These are phyloP conservation scores for Paspalum vaginatum DNA, from an alignment of 176 grass and related monocot genomes.

Conservation along the genomic window DNA sequence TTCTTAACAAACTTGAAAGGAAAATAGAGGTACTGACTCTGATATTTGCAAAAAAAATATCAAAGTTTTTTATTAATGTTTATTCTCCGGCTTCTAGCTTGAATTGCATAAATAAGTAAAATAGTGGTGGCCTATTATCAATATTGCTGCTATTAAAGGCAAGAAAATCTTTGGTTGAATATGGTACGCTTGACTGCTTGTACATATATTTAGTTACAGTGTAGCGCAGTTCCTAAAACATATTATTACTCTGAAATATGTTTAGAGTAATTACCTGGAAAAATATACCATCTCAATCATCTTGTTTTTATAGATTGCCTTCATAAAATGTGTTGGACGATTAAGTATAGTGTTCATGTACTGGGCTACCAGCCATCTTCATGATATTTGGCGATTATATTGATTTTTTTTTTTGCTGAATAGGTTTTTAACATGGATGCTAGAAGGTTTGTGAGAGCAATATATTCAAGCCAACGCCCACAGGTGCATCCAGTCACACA, in stretches of 20 bases:
- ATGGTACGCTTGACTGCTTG: not conserved
- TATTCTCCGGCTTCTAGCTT: not conserved
- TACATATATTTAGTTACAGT: not conserved
- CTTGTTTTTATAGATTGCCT: conserved; percentile 1
- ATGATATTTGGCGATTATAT: conserved; percentile 2
- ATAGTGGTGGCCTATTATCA: not conserved
- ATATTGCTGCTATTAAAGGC: not conserved
- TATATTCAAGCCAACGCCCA: conserved; percentile 67
- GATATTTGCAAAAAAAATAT: conserved; percentile 8
- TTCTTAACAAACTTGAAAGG: conserved; percentile 90
- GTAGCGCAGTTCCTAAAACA: not conserved
- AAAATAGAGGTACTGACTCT: conserved; percentile 75
- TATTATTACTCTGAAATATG: not conserved
- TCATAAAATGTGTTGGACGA: not conserved
- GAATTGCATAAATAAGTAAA: conserved; percentile 7
- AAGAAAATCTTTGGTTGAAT: conserved; percentile 9
- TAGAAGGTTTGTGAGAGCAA: conserved; percentile 77
- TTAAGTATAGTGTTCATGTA: not conserved
- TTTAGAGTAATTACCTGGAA: not conserved
- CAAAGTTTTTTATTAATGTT: not conserved
- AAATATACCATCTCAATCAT: not conserved
- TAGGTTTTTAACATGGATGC: conserved; percentile 95
- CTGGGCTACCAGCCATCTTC: not conserved
- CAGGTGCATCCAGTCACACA: conserved; percentile 66
- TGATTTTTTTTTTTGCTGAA: conserved; percentile 28